These are phyloP conservation scores for Lablab purpureus DNA, from an alignment of 306 rosid species.

Conservation along the genomic window DNA sequence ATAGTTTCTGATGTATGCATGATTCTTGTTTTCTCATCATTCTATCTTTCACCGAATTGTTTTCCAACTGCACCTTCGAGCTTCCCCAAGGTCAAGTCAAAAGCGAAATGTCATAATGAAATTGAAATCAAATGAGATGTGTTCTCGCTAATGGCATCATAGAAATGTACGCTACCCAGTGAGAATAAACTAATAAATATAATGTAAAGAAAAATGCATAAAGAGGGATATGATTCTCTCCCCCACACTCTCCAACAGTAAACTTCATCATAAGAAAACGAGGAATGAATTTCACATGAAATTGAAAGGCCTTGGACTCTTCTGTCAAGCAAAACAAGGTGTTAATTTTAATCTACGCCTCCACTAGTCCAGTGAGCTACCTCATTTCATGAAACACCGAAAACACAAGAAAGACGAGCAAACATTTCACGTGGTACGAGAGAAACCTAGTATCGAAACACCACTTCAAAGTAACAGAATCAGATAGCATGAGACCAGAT, in stretches of 20 bases:
- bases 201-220: neutral
- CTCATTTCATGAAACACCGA: neutral
- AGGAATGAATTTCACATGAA: slow-evolving; percentile 7
- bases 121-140: slow-evolving; percentile 44
- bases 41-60: slow-evolving; percentile 41
- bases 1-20: neutral
- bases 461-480: neutral
- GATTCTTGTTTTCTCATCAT: slow-evolving; percentile 8
- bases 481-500: no score
- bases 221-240: neutral
- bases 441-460: slow-evolving; percentile 25
- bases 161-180: neutral
- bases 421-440: neutral
- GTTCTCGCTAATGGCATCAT: slow-evolving; percentile 48
- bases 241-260: neutral
- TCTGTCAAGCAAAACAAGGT: neutral
- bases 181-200: neutral
- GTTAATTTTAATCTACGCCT: neutral
- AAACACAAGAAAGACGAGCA: neutral
- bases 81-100: slow-evolving; percentile 49
- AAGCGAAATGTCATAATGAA: slow-evolving; percentile 45
- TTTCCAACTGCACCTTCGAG: slow-evolving; percentile 47
- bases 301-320: slow-evolving; percentile 30
- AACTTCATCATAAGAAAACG: slow-evolving; percentile 2
- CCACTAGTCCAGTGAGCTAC: neutral